These are phyloP conservation scores for Conticribra guillardii DNA, from an alignment of 108 stramenopile species.

Conservation along the genomic window DNA sequence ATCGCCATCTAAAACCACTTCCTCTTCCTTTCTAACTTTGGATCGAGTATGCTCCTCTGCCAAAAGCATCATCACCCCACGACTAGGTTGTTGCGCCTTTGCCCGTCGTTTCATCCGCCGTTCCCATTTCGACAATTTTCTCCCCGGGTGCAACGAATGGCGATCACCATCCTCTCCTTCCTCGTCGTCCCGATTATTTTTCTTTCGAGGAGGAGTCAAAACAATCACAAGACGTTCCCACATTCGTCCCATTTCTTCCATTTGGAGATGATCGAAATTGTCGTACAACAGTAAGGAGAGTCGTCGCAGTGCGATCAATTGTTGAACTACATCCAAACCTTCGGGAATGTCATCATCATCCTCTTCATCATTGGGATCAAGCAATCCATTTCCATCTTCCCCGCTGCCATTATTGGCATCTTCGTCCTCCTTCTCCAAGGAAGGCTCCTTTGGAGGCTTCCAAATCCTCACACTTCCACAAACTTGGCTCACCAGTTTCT, in stretches of 20 bases:
- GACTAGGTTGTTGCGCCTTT: no score
- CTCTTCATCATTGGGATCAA: slow-evolving; percentile 7
- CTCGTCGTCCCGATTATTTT: no score
- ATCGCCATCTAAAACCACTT: slow-evolving; percentile 30
- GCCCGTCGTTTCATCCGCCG: no score
- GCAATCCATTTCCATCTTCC: slow-evolving; percentile 31
- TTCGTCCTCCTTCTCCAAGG: not conserved
- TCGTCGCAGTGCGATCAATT: slow-evolving; percentile 80
- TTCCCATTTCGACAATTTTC: no score
- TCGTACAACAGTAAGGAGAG: slow-evolving; percentile 76
- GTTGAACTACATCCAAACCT: slow-evolving; percentile 50
- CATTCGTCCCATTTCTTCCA: slow-evolving; percentile 78
- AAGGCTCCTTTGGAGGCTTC: not conserved
- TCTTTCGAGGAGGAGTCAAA: slow-evolving; percentile 51
- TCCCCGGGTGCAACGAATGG: not conserved
- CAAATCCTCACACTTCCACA: slow-evolving; percentile 32
- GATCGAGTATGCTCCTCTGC: no score
- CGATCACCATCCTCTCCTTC: slow-evolving; percentile 8
- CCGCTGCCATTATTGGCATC: not conserved
- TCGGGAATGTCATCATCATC: slow-evolving; percentile 39
- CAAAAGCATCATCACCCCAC: no score
- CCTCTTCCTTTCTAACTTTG: slow-evolving; percentile 62
- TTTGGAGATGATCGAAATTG: slow-evolving; percentile 71
- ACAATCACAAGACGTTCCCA: slow-evolving; percentile 77
- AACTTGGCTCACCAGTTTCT: slow-evolving; percentile 38